Evolutionary conservation across 306 rosid species (phyloP).

Genomic region (Astragalus glycyphyllos): DNA sequence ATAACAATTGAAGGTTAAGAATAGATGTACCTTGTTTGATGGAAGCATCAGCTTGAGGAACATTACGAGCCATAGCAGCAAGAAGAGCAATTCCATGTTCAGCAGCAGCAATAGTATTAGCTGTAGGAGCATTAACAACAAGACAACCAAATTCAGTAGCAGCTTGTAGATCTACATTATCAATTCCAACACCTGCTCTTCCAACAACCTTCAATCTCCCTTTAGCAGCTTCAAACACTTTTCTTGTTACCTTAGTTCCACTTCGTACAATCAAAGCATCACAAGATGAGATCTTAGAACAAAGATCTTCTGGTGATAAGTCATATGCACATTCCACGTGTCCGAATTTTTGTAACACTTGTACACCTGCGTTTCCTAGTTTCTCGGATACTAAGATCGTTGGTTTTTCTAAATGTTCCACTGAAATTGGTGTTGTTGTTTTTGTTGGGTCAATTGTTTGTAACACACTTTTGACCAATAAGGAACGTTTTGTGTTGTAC

Average conservation of each 20-base stretch:
- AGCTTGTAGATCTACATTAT: slow-evolving; percentile 92
- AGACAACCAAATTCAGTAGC: slow-evolving; percentile 91
- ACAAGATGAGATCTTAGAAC: slow-evolving; percentile 68
- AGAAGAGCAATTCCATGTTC: slow-evolving; percentile 91
- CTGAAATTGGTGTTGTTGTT: background rate
- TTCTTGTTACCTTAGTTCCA: slow-evolving; percentile 75
- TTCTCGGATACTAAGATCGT: slow-evolving; percentile 82
- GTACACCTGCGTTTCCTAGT: slow-evolving; percentile 79
- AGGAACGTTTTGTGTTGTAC: slow-evolving; percentile 19
- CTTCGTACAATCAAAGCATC: slow-evolving; percentile 90
- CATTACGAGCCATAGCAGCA: slow-evolving; percentile 84
- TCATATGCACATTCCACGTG: slow-evolving; percentile 69
- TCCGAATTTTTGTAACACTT: slow-evolving; percentile 62
- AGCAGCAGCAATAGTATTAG: slow-evolving; percentile 89
- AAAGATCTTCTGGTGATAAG: slow-evolving; percentile 63
- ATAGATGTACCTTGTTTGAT: slow-evolving; percentile 66
- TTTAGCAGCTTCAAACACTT: slow-evolving; percentile 70
- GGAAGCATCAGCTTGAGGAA: slow-evolving; percentile 90
- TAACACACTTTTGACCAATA: slow-evolving; percentile 43
- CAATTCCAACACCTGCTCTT: slow-evolving; percentile 94
- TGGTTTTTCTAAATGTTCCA: slow-evolving; percentile 33
- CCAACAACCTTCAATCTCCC: slow-evolving; percentile 91
- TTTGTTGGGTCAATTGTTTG: slow-evolving; percentile 44
- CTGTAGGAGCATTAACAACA: slow-evolving; percentile 88
- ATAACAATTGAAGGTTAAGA: no score